Conservation (phyloP, 129 eudicot species). For the Artemisia annua region DNA sequence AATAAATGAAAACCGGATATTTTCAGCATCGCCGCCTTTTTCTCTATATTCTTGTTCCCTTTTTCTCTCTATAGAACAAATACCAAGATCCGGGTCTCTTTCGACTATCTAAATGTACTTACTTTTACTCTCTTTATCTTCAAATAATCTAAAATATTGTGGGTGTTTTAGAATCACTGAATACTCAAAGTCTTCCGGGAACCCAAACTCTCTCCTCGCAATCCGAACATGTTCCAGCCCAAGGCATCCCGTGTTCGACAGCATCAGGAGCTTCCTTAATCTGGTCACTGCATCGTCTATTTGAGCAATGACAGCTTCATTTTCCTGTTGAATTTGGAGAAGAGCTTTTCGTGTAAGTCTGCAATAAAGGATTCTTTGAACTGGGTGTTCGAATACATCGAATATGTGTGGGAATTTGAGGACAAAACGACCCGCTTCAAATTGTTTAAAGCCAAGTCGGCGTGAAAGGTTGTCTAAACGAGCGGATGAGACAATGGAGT, state of each 20-base stretch:
- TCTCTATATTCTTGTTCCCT: slow-evolving; percentile 82
- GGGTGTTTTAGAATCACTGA: slow-evolving; percentile 75
- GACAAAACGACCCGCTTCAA: slow-evolving; percentile 68
- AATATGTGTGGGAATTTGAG: slow-evolving; percentile 86
- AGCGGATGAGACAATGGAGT: slow-evolving; percentile 61
- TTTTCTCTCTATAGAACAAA: slow-evolving; percentile 60
- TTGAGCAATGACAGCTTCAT: slow-evolving; percentile 66
- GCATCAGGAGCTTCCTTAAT: slow-evolving; percentile 68
- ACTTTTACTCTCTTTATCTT: slow-evolving; percentile 64
- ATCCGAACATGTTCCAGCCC: slow-evolving; percentile 76
- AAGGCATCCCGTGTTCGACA: slow-evolving; percentile 70
- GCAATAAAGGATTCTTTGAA: slow-evolving; percentile 81
- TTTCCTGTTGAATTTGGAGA: slow-evolving; percentile 72
- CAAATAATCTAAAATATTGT: slow-evolving; percentile 67
- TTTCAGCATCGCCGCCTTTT: slow-evolving; percentile 70
- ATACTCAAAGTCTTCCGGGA: slow-evolving; percentile 84
- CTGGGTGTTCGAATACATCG: slow-evolving; percentile 91
- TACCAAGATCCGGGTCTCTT: slow-evolving; percentile 41
- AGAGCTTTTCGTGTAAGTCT: slow-evolving; percentile 68
- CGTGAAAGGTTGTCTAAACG: slow-evolving; percentile 73
- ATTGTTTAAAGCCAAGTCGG: slow-evolving; percentile 67
- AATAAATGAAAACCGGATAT: slow-evolving; percentile 62
- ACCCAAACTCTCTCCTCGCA: slow-evolving; percentile 75
- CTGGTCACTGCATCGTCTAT: slow-evolving; percentile 60
- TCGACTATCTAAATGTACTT: slow-evolving; percentile 76